Percentiles rank a stretch among this genome's conserved stretches.
These are phyloP conservation scores for Hura crepitans DNA, from an alignment of 441 rosid species.

Conservation along the genomic window DNA sequence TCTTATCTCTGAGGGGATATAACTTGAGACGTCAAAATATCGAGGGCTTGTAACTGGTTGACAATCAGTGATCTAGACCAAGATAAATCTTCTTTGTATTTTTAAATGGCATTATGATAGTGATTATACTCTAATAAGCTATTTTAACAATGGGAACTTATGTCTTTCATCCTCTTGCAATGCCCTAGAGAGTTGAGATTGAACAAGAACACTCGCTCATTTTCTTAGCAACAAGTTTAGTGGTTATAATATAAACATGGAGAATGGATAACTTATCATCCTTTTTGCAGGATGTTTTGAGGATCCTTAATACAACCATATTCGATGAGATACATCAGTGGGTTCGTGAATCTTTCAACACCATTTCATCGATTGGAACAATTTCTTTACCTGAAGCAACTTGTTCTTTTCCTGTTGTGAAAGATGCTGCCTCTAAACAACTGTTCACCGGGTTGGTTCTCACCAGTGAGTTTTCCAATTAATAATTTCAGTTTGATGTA, in stretches of 20 bases:
- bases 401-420: conserved; percentile 52
- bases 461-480: conserved; percentile 62
- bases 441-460: conserved; percentile 67
- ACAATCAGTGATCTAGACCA: neutral
- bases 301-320: conserved; percentile 42
- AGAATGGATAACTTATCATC: conserved; percentile 9
- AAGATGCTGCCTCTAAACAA: conserved; percentile 56
- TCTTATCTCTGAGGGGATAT: neutral
- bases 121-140: neutral
- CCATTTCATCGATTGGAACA: conserved; percentile 39
- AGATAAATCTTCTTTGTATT: neutral
- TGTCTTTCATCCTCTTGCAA: neutral
- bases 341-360: conserved; percentile 59
- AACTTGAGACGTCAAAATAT: neutral
- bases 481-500: conserved; percentile 15
- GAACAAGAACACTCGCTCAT: neutral
- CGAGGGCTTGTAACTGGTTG: neutral
- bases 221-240: neutral
- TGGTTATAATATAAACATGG: neutral
- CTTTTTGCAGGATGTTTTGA: conserved; percentile 63
- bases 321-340: conserved; percentile 62
- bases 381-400: conserved; percentile 50
- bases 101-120: neutral
- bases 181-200: neutral
- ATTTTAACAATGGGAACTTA: neutral